Conservation (phyloP, 129 eudicot species). For the Helianthus tuberosus region DNA sequence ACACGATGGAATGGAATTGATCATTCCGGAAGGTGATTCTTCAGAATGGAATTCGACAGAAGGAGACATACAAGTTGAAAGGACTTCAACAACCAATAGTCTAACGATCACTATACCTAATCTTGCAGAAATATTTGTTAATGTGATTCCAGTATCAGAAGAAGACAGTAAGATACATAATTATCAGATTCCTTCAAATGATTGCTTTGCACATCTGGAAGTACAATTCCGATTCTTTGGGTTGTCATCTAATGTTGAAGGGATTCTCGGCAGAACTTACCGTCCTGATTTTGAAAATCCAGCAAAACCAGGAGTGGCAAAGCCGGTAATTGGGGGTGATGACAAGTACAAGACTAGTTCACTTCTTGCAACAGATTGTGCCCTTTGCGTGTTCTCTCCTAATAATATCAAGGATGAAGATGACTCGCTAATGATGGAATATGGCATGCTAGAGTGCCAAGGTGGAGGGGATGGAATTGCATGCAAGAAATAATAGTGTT, state of each 20-base stretch:
- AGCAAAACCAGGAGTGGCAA: conserved; percentile 33
- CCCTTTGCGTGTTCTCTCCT: no score
- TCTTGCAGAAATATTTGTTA: conserved; percentile 46
- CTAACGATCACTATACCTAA: conserved; percentile 33
- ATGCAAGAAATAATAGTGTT: no score
- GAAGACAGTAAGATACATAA: conserved; percentile 50
- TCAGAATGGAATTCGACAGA: conserved; percentile 52
- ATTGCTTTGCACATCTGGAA: conserved; percentile 57
- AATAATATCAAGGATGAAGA: no score
- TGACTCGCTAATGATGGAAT: no score
- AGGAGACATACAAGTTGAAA: conserved; percentile 47
- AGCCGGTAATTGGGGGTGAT: no score
- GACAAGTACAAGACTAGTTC: no score
- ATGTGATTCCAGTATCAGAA: conserved; percentile 54
- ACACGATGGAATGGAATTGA: conserved; percentile 26
- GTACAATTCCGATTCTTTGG: conserved; percentile 56
- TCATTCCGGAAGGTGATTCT: conserved; percentile 46
- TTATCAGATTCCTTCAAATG: conserved; percentile 54
- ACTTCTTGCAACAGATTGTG: no score
- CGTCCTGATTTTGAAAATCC: conserved; percentile 57
- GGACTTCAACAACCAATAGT: conserved; percentile 55
- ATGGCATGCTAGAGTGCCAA: no score
- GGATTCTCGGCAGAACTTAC: conserved; percentile 58
- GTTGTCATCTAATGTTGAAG: conserved; percentile 52
- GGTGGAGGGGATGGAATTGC: no score